Conservation (phyloP, 108 stramenopile species). For the Cyclotella cryptica region DNA sequence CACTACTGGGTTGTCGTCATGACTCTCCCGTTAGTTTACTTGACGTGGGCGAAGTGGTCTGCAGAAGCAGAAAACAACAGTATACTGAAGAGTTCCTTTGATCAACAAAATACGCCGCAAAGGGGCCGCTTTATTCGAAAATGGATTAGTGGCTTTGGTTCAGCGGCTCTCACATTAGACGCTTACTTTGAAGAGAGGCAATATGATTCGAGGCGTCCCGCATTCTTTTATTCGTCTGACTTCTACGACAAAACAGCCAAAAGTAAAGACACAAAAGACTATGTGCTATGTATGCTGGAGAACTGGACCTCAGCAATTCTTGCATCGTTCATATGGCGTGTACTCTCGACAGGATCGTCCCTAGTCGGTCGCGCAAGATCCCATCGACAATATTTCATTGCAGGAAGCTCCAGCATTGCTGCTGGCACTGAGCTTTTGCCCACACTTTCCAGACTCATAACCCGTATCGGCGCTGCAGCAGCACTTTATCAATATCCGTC, state of each 20-base stretch:
- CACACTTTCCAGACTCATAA: constrained; percentile 44
- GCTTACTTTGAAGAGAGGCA: constrained; percentile 28
- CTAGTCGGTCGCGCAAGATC: background rate
- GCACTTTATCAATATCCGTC: constrained; percentile 67
- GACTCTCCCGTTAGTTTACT: constrained; percentile 33
- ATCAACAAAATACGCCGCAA: background rate
- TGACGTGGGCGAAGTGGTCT: constrained; percentile 41
- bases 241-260: constrained; percentile 7
- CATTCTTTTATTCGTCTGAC: constrained; percentile 24
- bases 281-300: constrained; percentile 62
- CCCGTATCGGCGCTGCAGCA: constrained; percentile 65
- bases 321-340: constrained; percentile 31
- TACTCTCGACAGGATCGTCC: background rate
- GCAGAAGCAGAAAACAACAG: constrained; percentile 7
- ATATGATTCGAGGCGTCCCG: constrained; percentile 6
- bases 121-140: background rate
- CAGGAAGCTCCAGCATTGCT: background rate
- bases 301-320: constrained; percentile 70
- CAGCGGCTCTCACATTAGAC: constrained; percentile 20
- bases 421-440: background rate
- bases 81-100: background rate
- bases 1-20: constrained; percentile 48
- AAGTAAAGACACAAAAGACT: constrained; percentile 42
- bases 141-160: constrained; percentile 8
- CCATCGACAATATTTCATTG: constrained; percentile 1